These are phyloP conservation scores for Geoglossum glabrum DNA, from an alignment of 495 filamentous ascomycete genomes.

Conservation along the genomic window DNA sequence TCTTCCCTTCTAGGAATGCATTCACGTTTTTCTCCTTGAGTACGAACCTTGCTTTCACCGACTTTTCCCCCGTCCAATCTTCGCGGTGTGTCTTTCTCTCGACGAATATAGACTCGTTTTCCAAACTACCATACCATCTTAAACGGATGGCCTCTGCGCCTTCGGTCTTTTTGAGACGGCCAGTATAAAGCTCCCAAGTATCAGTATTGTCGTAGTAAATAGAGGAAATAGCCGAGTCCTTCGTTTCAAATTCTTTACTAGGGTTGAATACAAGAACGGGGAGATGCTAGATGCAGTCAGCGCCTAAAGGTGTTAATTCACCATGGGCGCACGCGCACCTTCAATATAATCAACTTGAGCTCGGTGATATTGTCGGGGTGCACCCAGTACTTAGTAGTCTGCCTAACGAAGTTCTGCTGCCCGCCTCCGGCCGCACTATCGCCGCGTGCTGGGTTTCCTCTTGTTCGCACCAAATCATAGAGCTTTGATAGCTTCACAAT, in stretches of 20 bases:
- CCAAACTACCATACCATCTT: conserved; percentile 95
- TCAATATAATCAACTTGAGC: conserved; percentile 87
- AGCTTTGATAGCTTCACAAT: conserved; percentile 90
- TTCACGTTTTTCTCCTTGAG: conserved; percentile 97
- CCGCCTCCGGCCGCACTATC: conserved; percentile 77
- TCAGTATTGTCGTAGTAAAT: conserved; percentile 95
- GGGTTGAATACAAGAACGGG: conserved; percentile 95
- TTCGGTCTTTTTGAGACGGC: conserved; percentile 90
- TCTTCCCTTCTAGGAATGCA: conserved; percentile 57
- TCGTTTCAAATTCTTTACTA: conserved; percentile 80
- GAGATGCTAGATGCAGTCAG: conserved; percentile 40
- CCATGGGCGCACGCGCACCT: conserved; percentile 24
- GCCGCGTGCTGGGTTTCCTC: conserved; percentile 79
- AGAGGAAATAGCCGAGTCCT: conserved; percentile 87
- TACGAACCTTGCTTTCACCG: conserved; percentile 87
- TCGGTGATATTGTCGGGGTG: conserved; percentile 98
- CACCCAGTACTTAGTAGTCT: conserved; percentile 99
- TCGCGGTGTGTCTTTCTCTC: conserved; percentile 97
- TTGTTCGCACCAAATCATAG: conserved; percentile 82
- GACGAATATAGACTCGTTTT: conserved; percentile 83
- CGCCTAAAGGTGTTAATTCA: background rate
- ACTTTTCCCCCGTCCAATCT: conserved; percentile 98
- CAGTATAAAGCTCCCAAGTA: conserved; percentile 82
- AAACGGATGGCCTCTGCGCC: conserved; percentile 92
- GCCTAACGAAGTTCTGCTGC: conserved; percentile 89